Conservation (phyloP, 1,284 basidiomycete genomes). For the Cryptococcus sp. region DNA sequence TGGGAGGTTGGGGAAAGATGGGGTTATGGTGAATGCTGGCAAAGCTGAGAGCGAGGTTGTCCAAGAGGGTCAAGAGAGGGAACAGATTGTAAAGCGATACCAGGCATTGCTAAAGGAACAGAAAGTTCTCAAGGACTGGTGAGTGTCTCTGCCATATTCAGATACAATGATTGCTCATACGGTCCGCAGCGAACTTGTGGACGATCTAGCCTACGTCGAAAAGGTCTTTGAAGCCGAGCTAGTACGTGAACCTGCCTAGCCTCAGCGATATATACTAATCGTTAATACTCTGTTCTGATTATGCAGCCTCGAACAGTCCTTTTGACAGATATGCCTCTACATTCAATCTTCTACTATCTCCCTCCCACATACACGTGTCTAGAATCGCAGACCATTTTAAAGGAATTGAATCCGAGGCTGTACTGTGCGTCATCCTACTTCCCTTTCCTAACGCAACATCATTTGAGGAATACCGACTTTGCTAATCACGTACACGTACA, state of each 20-base stretch:
- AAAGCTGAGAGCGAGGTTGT: slow-evolving; percentile 17
- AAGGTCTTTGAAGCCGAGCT: slow-evolving; percentile 50
- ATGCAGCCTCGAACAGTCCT: slow-evolving; percentile 67
- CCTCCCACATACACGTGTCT: slow-evolving; percentile 62
- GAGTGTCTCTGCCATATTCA: slow-evolving; percentile 9
- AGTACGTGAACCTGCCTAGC: slow-evolving; percentile 25
- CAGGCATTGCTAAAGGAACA: slow-evolving; percentile 39
- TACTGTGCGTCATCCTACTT: slow-evolving; percentile 15
- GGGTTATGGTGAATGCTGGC: slow-evolving; percentile 42
- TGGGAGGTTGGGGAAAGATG: slow-evolving; percentile 40
- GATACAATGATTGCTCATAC: background rate
- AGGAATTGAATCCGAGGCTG: slow-evolving; percentile 55
- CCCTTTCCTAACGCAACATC: slow-evolving; percentile 3
- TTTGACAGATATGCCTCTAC: slow-evolving; percentile 65
- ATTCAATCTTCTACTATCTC: slow-evolving; percentile 74
- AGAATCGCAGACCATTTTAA: slow-evolving; percentile 63
- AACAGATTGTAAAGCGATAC: slow-evolving; percentile 35
- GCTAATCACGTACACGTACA: slow-evolving; percentile 1
- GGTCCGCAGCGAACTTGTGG: slow-evolving; percentile 31
- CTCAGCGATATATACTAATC: background rate
- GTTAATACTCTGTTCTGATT: background rate
- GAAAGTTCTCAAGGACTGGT: slow-evolving; percentile 36
- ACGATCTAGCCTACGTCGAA: slow-evolving; percentile 40
- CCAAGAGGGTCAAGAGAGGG: slow-evolving; percentile 26
- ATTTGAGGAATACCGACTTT: background rate